phyloP scores from a whole-genome alignment of 2,329 filamentous ascomycete genomes.

The Stylonectria norvegica region DNA sequence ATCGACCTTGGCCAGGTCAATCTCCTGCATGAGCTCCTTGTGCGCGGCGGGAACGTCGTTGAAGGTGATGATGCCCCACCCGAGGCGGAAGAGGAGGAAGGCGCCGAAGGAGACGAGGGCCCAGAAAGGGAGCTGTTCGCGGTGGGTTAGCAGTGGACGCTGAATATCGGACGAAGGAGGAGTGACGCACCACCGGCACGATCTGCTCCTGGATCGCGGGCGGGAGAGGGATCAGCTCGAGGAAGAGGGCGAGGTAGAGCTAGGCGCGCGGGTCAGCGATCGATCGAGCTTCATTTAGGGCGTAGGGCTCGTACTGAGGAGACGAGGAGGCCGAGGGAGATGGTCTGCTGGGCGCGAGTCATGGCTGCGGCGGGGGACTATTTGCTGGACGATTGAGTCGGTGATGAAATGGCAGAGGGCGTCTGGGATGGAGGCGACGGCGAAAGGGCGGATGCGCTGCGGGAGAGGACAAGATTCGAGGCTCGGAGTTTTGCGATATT shows the following conservation, averaged over 20 bases:
- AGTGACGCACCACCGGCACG: conserved; percentile 74
- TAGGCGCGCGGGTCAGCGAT: conserved; percentile 37
- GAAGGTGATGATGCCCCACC: conserved; percentile 91
- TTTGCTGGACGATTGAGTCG: neutral
- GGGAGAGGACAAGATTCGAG: conserved; percentile 2
- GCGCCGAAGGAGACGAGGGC: conserved; percentile 85
- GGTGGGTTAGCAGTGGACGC: conserved; percentile 5
- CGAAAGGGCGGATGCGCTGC: conserved; percentile 1
- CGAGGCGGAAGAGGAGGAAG: conserved; percentile 86
- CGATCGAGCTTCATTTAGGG: neutral
- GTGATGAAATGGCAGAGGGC: conserved; percentile 6
- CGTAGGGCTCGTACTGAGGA: conserved; percentile 65
- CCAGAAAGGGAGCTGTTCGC: conserved; percentile 81
- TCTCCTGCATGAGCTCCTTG: conserved; percentile 82
- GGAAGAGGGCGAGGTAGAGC: conserved; percentile 85
- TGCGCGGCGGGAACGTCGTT: conserved; percentile 92
- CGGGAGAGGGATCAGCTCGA: conserved; percentile 79
- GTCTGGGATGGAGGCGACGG: conserved; percentile 2
- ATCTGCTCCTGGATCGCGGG: conserved; percentile 75
- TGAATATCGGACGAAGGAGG: neutral
- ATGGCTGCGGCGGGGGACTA: conserved; percentile 50
- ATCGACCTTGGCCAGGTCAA: conserved; percentile 71
- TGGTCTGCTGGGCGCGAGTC: conserved; percentile 91
- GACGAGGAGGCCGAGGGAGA: conserved; percentile 82
- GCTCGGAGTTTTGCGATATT: conserved; percentile 5